These are phyloP conservation scores for Barbarea vulgaris DNA, from an alignment of 345 rosid species.

Conservation along the genomic window DNA sequence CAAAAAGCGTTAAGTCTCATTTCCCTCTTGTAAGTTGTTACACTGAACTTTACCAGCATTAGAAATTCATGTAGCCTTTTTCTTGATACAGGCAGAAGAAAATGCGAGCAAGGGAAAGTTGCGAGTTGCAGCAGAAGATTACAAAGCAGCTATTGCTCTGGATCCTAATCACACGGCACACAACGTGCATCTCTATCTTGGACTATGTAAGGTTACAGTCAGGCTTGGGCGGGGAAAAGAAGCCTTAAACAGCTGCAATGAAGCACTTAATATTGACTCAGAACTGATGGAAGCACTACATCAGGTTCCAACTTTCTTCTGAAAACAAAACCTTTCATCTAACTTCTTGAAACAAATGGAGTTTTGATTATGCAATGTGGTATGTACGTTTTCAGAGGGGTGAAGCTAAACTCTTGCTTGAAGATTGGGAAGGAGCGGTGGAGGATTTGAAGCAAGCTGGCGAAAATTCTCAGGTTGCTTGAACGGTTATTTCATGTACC, in stretches of 20 bases:
- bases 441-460: constrained; percentile 85
- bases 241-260: constrained; percentile 75
- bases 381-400: constrained; percentile 57
- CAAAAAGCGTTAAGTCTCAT: constrained; percentile 70
- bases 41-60: neutral
- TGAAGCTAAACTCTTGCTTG: constrained; percentile 88
- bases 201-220: constrained; percentile 83
- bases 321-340: neutral
- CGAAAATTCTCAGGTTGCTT: constrained; percentile 77
- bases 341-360: neutral
- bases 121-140: constrained; percentile 89
- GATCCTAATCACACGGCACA: constrained; percentile 86
- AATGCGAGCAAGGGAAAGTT: constrained; percentile 83
- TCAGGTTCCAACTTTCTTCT: constrained; percentile 53
- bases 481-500: neutral
- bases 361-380: neutral
- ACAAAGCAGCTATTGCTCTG: constrained; percentile 75
- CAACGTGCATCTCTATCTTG: constrained; percentile 89
- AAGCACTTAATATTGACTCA: constrained; percentile 74
- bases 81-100: constrained; percentile 80
- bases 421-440: constrained; percentile 99
- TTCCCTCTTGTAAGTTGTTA: neutral
- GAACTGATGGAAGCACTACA: constrained; percentile 87
- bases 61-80: neutral
- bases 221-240: constrained; percentile 96